Evolutionary conservation across 805 yeast genomes (phyloP), one percentile per base, ranked within the genome.

Genomic region (Starmera quercuum): DNA sequence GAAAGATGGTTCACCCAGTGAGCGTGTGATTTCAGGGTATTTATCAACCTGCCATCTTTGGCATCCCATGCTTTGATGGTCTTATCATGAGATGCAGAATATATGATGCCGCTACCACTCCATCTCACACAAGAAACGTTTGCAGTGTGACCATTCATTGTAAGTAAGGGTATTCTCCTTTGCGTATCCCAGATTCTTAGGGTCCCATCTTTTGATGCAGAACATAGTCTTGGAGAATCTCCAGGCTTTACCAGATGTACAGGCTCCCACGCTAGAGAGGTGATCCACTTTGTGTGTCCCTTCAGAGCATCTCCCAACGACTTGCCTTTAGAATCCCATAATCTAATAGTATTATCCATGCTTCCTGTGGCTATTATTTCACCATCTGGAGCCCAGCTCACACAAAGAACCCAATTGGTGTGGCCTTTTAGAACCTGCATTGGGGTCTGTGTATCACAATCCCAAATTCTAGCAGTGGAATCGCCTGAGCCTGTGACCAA

Each of bases 1-100:
- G 96, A 83, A 38, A 92, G 65, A 59, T 90, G 97, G 56, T 92
- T 92, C 31, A 92, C 92, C 98, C 98, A 92, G 61, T 92, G 98
- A 2, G 95, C 97, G 56, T 92, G 98, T 29, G 92, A 73, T 54
- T 78, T 79, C 44, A 92, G 63, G 3, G 86, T 78, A 53, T 83
- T 85, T 22, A 83, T 66, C 45, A 94, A 75, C 45, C 73, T 74
- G 20, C 97, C 97, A 31, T 72, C 73, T 27, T 68, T 63, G 5
- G 84, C 75, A 50, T 84, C 90, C 98, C 98, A 92, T 1, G 83
- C 84, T 56, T 79, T 82, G 43, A 92, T 81, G 5, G 96, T 83
- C 53, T 88, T 90, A 58, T 92, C 98, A 52, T 92, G 97, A 7
- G 97, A 87, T 1, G 84, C 88, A 21, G 94, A 76, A 57, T 88